phyloP scores from a whole-genome alignment of 208 protist genomes.

The Plasmodiophora brassicae region DNA sequence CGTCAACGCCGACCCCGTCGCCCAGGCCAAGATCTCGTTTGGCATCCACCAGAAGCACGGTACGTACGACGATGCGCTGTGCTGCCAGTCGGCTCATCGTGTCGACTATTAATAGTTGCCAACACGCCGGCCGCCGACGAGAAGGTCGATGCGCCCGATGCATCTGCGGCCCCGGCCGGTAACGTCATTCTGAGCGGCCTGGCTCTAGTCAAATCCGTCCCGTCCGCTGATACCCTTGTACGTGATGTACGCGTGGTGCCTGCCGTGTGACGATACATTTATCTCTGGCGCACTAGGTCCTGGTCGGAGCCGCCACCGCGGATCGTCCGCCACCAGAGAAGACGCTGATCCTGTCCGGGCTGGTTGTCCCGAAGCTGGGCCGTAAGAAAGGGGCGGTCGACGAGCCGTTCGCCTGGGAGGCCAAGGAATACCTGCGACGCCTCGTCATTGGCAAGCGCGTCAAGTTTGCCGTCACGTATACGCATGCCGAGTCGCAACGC shows the following conservation, averaged over 20 bases:
- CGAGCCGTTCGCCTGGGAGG: background rate
- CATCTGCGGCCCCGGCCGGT: background rate
- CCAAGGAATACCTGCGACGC: background rate
- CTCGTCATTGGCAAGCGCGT: constrained; percentile 30
- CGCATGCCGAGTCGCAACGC: background rate
- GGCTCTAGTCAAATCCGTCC: background rate
- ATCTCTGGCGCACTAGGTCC: background rate
- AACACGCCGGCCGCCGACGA: background rate
- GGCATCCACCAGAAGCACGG: constrained; percentile 10
- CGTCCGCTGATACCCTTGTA: background rate
- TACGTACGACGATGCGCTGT: too few relatives aligned
- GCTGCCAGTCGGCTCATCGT: too few relatives aligned
- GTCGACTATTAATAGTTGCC: too few relatives aligned
- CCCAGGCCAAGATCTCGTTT: background rate
- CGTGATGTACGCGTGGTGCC: too few relatives aligned
- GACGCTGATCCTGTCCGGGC: background rate
- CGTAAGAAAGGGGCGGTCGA: background rate
- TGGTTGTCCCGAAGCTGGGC: background rate
- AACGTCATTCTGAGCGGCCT: background rate
- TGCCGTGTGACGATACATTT: too few relatives aligned
- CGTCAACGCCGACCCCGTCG: background rate
- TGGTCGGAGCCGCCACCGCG: background rate
- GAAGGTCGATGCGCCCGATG: background rate
- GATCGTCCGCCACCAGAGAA: background rate
- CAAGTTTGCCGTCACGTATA: background rate